Evolutionary conservation across 2,329 filamentous ascomycete species (phyloP).

Genomic region (Aspergillus fructus): DNA sequence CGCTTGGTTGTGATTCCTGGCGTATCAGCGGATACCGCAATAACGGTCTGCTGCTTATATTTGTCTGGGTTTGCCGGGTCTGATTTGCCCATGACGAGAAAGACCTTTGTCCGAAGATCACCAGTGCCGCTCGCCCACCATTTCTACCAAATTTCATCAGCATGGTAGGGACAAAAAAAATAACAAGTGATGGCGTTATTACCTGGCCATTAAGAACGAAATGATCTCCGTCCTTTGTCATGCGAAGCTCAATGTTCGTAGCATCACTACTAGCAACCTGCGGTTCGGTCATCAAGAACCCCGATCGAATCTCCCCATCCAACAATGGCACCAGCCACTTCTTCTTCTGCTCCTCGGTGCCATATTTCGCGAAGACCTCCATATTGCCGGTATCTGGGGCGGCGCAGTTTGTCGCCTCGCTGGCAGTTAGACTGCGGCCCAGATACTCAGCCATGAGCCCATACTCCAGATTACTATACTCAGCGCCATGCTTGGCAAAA

Average conservation of each 20-base stretch:
- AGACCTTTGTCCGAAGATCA: constrained; percentile 86
- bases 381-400: constrained; percentile 94
- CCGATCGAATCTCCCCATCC: constrained; percentile 80
- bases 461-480: constrained; percentile 94
- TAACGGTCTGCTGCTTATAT: constrained; percentile 90
- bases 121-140: constrained; percentile 98
- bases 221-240: constrained; percentile 77
- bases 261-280: constrained; percentile 87
- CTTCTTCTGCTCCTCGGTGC: constrained; percentile 79
- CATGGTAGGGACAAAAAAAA: not conserved
- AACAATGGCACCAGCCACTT: constrained; percentile 79
- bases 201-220: constrained; percentile 78
- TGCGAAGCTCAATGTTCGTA: constrained; percentile 83
- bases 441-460: constrained; percentile 97
- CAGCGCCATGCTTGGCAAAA: constrained; percentile 84
- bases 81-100: constrained; percentile 95
- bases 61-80: constrained; percentile 71
- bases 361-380: constrained; percentile 92
- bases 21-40: constrained; percentile 77
- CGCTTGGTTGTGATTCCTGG: constrained; percentile 86
- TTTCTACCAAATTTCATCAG: constrained; percentile 61
- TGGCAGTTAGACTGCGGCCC: constrained; percentile 75
- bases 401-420: constrained; percentile 77
- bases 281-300: constrained; percentile 93
- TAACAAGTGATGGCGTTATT: not conserved